Evolutionary conservation across 192 early-diverging fungal genomes (phyloP), one percentile per base, ranked within the genome.

Genomic region (Dimargaris cristalligena): DNA sequence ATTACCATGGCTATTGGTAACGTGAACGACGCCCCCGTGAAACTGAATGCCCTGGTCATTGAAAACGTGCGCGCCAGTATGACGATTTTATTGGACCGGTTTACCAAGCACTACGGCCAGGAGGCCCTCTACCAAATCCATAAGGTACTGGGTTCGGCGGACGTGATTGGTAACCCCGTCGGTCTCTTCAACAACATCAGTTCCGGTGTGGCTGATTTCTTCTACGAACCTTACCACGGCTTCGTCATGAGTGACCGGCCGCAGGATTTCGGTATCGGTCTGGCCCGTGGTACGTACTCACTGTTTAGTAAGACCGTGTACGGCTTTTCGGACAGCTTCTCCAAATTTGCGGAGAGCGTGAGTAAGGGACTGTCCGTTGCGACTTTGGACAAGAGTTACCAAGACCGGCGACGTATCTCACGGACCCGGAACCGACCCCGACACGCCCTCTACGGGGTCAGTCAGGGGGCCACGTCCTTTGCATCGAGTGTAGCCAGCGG

Each of bases 1-100:
- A 74, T 99, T 34, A 97, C 92, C 0, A 92, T 93, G 90, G 92
- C 94, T 13, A 81, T 99, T 47, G 96, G 92, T 60, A 99, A 99
- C 59, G 87, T 99, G 61, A 89, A 96, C 72, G 85, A 87, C 65
- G 91, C 92, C 9, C 90, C 94, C 0, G 80, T 94, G 34, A 78
- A 77, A 31, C 74, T 98, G 22, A 93, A 98, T 69, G 88, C 87
- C 0, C 74, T 99, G 33, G 77, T 86, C 9, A 76, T 95, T 60
- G 80, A 89, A 60, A 90, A 99, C 66, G 78, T 92, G n/a, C 85
- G 80, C 30, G 87, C 91, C 0, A 90, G 87, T 32, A 62, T 77
- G 30, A 69, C 80, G 2, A 77, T 89, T 44, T 67, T 99, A 4
- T 58, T 80, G 29, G 84, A 92, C 65, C 76, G 85, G 44, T 85